Conservation (phyloP, 805 yeast genomes). For the Starmerella kuoi region DNA sequence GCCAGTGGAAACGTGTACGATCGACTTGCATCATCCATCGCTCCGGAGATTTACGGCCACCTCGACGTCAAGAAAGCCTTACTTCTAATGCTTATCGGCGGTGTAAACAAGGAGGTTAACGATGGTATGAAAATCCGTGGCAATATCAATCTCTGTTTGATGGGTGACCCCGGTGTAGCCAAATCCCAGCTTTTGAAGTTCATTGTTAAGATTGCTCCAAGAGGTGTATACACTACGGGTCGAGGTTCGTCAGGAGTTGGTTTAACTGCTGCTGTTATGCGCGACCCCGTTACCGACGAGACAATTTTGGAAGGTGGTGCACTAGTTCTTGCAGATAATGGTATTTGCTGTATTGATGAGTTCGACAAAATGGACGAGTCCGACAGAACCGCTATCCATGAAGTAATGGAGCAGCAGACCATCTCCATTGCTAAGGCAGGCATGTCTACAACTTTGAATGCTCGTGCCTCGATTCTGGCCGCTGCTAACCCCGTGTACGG, state of each 20-base stretch:
- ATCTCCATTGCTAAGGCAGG: conserved; percentile 97
- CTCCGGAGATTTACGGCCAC: conserved; percentile 96
- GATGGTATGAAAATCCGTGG: conserved; percentile 98
- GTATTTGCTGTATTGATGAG: conserved; percentile 97
- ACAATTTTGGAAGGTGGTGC: conserved; percentile 99
- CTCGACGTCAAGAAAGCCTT: conserved; percentile 86
- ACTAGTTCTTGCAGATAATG: conserved; percentile 88
- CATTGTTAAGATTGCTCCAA: conserved; percentile 82
- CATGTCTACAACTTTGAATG: conserved; percentile 88
- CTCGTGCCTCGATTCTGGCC: conserved; percentile 87
- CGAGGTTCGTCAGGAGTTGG: conserved; percentile 99
- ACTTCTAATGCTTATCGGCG: conserved; percentile 75
- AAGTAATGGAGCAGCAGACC: conserved; percentile 99
- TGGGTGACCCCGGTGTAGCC: conserved; percentile 99
- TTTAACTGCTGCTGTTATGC: conserved; percentile 95
- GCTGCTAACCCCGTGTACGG: conserved; percentile 99
- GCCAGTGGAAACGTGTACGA: conserved; percentile 62
- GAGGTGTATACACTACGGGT: conserved; percentile 96
- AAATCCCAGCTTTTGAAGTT: conserved; percentile 90
- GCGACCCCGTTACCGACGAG: conserved; percentile 98
- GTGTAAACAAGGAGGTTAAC: conserved; percentile 86
- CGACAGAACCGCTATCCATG: conserved; percentile 96
- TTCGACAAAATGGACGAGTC: conserved; percentile 97
- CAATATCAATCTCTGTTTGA: conserved; percentile 84
- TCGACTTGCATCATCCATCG: conserved; percentile 73